A percentile compares a stretch with the other conserved stretches of the same genome.
Conservation (phyloP, 768 basidiomycete species). For the Kwoniella pini region DNA sequence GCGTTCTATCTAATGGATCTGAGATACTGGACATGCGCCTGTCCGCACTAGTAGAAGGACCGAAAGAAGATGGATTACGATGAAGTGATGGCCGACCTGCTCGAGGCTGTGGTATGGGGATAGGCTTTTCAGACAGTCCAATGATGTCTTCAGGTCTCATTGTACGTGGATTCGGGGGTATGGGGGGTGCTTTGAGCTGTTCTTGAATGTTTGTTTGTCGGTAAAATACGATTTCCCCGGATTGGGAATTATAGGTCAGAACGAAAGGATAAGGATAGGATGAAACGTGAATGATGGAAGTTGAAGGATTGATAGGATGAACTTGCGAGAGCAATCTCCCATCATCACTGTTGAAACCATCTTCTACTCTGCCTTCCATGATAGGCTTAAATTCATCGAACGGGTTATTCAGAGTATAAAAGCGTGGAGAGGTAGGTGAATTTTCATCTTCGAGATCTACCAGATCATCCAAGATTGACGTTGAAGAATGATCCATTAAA, state of each 20-base stretch:
- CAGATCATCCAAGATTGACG: conserved; percentile 44
- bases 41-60: conserved; percentile 14
- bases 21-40: conserved; percentile 27
- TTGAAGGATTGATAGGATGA: conserved; percentile 4
- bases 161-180: conserved; percentile 14
- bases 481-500: conserved; percentile 26
- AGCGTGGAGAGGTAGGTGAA: conserved; percentile 26
- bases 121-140: conserved; percentile 12
- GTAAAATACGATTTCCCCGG: conserved; percentile 41
- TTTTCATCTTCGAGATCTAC: conserved; percentile 39
- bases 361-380: conserved; percentile 23
- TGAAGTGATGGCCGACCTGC: conserved; percentile 26
- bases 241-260: conserved; percentile 25
- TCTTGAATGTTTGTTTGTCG: conserved; percentile 23
- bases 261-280: conserved; percentile 32
- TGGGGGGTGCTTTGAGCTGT: conserved; percentile 1
- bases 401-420: conserved; percentile 41
- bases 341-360: background rate
- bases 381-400: conserved; percentile 44
- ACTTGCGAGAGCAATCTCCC: conserved; percentile 6
- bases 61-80: conserved; percentile 35
- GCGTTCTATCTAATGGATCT: conserved; percentile 39
- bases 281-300: conserved; percentile 18
- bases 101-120: background rate
- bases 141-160: conserved; percentile 37